Base-by-base conservation (phyloP, 164 flowering plant species). In the Vitis rotundifolia region DNA sequence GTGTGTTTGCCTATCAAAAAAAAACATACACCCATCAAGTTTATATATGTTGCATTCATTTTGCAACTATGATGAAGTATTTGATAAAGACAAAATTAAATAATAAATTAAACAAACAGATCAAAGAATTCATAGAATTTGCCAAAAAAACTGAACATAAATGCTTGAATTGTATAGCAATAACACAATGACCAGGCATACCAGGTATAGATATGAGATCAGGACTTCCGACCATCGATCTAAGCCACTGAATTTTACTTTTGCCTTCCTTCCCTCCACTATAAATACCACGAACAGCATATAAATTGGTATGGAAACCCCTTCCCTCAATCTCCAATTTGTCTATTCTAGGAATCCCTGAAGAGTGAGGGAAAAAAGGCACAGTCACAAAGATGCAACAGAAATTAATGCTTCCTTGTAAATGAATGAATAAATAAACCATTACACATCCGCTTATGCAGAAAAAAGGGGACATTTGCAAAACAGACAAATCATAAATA, bases 191-290 rank as follows among this genome's bases (percentile, higher is more conserved):
- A 31, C 37, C 28, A 29, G 54, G 54, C 67, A 66, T 84, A 92
- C 98, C 98, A 64, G 88, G 95, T 71, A 96, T 89, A 31, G 97
- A 87, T 76, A 96, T 93, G 61, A 93, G 93, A 83, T 96, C 98
- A 69, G 99, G 99, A 74, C 99, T 96, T 75, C 98, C 99, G 74
- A 92, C 97, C 98, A 96, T 96, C 8, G 99, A 88, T 75, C 99
- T 83, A 48, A 96, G 97, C 99, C 99, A 96, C 80, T 93, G 98
- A 58, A 93, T 86, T 84, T 82, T 90, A 76, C 99, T 93, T 80
- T 96, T 92, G 9, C 99, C 99, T 79, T 96, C 99, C 73, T 82
- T 96, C 54, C 99, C 99, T 29, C 99, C 99, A 68, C 86, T 88
- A 73, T 96, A 96, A 71, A 67, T 73, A 57, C 97, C 98, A 72